Base-by-base conservation (phyloP, 495 filamentous ascomycete species). In the Hypoxylon intermedium region DNA sequence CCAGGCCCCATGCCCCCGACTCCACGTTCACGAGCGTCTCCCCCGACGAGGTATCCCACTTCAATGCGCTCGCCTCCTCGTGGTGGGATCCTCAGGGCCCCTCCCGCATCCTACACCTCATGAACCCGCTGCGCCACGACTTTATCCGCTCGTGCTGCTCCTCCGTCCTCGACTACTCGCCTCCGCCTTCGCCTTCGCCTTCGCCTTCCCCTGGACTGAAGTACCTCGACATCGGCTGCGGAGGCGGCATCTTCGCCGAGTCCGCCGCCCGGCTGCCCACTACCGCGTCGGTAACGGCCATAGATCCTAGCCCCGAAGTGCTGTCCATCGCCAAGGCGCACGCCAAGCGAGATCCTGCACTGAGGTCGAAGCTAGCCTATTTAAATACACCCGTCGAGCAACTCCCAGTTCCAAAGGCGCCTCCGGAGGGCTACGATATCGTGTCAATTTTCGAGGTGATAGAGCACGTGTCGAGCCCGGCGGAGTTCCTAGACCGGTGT, bases 41-140 rank as follows among this genome's bases (percentile, higher is more conserved):
- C 70, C 83, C 87, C 46, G 80, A 85, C 67, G 94, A 98, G 78
- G 81, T 98, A 55, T 88, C 90, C 34, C 94, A 98, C 77, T 98
- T 98, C 83, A 90, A 91, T 67, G 83, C 86, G 59, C 91, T 98
- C 57, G 94, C 95, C 68, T 89, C 87, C 65, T 87, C 86, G 67
- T 98, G 94, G 94, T 98, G 94, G 94, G 95, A 98, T 75, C 90
- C 94, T 1, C 87, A 95, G 75, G 94, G 94, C 48, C 86, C 92
- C 15, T 97, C 92, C 0, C 86, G 93, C 11, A 86, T 96, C 59
- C 87, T 98, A 1, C 95, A 98, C 74, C 87, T 95, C 43, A 98
- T 98, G 94, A 98, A 98, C 79, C 94, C 95, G 7, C 85, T 95
- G 36, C 92, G 94, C 26, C 92, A 97, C 74, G 87, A 91, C 68